A percentile compares a stretch with the other conserved stretches of the same genome.
Evolutionary conservation across 768 basidiomycete genomes (phyloP).

Genomic region (Mycena galericulata): DNA sequence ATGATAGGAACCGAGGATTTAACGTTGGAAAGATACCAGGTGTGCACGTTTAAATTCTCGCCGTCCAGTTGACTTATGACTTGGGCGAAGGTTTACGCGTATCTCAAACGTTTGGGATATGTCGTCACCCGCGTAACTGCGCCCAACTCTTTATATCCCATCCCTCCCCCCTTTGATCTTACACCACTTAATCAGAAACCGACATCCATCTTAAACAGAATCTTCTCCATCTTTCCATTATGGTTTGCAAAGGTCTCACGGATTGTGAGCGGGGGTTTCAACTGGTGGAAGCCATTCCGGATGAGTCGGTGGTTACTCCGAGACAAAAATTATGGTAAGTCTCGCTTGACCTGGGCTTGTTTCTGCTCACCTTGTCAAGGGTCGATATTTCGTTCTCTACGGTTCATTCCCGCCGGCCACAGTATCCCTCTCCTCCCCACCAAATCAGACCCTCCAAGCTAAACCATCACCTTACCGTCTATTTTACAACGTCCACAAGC

Average conservation of each 20-base stretch:
- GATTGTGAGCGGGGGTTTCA: constrained; percentile 49
- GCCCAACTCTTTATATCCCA: constrained; percentile 66
- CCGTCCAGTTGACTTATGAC: constrained; percentile 11
- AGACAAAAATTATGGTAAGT: constrained; percentile 16
- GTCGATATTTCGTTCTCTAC: constrained; percentile 74
- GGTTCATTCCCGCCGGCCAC: constrained; percentile 81
- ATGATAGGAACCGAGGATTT: constrained; percentile 86
- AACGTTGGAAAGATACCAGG: constrained; percentile 91
- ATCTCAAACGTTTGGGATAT: constrained; percentile 93
- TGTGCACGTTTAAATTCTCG: constrained; percentile 44
- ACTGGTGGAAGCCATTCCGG: constrained; percentile 78
- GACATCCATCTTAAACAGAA: constrained; percentile 48
- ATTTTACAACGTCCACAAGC: constrained; percentile 94
- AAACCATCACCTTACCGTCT: constrained; percentile 74
- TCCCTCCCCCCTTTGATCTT: constrained; percentile 52
- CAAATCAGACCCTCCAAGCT: constrained; percentile 32
- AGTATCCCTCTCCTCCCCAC: constrained; percentile 56
- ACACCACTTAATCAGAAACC: constrained; percentile 28
- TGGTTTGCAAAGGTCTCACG: constrained; percentile 48
- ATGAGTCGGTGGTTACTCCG: constrained; percentile 61
- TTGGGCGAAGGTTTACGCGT: constrained; percentile 84
- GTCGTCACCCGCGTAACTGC: constrained; percentile 81
- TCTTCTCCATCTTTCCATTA: constrained; percentile 48
- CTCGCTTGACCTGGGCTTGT: too few species aligned
- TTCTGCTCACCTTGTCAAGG: constrained; percentile 54